Conservation (phyloP, 2,329 filamentous ascomycete genomes). For the Fusarium sambucinum region DNA sequence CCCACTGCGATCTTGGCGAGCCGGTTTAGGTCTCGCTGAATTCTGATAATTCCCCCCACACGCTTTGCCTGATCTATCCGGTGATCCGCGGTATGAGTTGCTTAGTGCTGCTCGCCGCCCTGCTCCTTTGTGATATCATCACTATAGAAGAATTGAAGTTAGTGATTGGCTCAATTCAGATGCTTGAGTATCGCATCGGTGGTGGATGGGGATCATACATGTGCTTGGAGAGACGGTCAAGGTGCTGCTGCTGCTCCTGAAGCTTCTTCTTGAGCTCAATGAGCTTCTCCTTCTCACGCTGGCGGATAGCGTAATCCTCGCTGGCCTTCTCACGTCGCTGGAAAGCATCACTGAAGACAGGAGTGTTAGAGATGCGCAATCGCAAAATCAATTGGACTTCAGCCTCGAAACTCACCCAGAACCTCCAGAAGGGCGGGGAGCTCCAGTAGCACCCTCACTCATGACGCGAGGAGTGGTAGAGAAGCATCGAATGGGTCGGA, state of each 20-base stretch:
- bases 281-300: slow-evolving; percentile 94
- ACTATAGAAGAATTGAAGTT: slow-evolving; percentile 58
- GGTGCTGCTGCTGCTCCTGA: slow-evolving; percentile 81
- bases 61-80: slow-evolving; percentile 39
- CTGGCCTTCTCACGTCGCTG: slow-evolving; percentile 88
- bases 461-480: slow-evolving; percentile 72
- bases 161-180: slow-evolving; percentile 13
- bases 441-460: slow-evolving; percentile 77
- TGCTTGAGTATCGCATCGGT: slow-evolving; percentile 10
- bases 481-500: slow-evolving; percentile 71
- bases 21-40: slow-evolving; percentile 32
- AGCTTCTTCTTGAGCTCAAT: slow-evolving; percentile 79
- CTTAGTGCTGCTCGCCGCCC: slow-evolving; percentile 74
- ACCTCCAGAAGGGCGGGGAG: slow-evolving; percentile 66
- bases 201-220: slow-evolving; percentile 69
- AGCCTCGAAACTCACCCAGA: slow-evolving; percentile 59
- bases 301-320: slow-evolving; percentile 86
- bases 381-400: slow-evolving; percentile 22
- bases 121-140: slow-evolving; percentile 81
- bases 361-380: slow-evolving; percentile 12
- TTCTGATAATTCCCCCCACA: slow-evolving; percentile 34
- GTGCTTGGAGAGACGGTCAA: slow-evolving; percentile 86
- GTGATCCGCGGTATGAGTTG: slow-evolving; percentile 29
- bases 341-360: slow-evolving; percentile 80
- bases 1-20: slow-evolving; percentile 28